phyloP scores from a whole-genome alignment of 2,329 filamentous ascomycete species.

The Myotisia sp. region DNA sequence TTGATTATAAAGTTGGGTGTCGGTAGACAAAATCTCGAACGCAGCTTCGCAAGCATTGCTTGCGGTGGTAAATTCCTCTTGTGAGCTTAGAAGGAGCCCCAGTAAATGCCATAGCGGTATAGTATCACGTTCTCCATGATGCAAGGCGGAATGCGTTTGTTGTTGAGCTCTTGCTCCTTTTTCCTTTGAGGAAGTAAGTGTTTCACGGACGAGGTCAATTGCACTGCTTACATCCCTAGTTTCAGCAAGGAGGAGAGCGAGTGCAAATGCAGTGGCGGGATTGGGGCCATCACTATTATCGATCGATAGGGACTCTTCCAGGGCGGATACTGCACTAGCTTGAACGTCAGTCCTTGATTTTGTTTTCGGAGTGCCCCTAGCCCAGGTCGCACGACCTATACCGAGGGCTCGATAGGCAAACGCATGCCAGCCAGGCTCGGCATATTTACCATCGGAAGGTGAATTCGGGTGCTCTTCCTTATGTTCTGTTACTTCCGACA shows the following conservation, averaged over 20 bases:
- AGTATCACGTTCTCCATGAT: conserved; percentile 33
- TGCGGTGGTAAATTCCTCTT: conserved; percentile 71
- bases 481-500: conserved; percentile 8
- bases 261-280: conserved; percentile 62
- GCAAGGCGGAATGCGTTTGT: conserved; percentile 22
- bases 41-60: conserved; percentile 75
- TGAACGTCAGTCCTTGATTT: conserved; percentile 59
- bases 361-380: conserved; percentile 63
- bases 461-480: conserved; percentile 6
- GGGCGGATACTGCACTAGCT: conserved; percentile 57
- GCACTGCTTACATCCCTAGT: conserved; percentile 65
- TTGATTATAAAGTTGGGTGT: conserved; percentile 51
- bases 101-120: conserved; percentile 87
- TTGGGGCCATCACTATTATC: conserved; percentile 53
- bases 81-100: conserved; percentile 68
- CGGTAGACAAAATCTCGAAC: conserved; percentile 71
- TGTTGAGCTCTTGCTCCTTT: conserved; percentile 19
- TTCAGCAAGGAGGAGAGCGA: conserved; percentile 78
- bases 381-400: conserved; percentile 75
- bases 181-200: conserved; percentile 40
- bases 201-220: conserved; percentile 66
- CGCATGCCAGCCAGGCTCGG: conserved; percentile 38
- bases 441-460: conserved; percentile 9
- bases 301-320: conserved; percentile 58
- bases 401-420: conserved; percentile 73